Conservation (phyloP, 768 basidiomycete species). For the Leccinum disarticulatum region DNA sequence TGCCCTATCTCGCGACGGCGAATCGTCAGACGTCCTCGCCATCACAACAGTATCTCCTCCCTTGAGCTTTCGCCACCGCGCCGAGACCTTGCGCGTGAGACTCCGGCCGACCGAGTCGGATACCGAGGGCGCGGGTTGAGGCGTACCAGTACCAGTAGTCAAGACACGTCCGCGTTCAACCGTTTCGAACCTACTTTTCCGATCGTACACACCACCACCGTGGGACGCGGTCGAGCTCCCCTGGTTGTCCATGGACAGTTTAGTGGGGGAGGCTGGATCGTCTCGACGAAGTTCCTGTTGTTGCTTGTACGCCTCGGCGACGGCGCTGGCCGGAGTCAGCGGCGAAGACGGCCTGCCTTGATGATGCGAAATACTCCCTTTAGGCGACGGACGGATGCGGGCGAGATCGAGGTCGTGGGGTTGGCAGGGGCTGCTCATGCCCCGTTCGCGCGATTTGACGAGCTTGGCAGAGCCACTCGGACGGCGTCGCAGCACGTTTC, state of each 20-base stretch:
- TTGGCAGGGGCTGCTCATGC: constrained; percentile 8
- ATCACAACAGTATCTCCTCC: constrained; percentile 1
- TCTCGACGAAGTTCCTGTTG: constrained; percentile 36
- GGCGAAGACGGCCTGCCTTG: neutral
- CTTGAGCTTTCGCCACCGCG: constrained; percentile 30
- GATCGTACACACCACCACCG: constrained; percentile 12
- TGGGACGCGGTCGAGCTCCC: constrained; percentile 11
- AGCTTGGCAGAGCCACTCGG: constrained; percentile 29
- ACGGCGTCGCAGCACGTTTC: constrained; percentile 35
- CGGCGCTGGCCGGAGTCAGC: constrained; percentile 47
- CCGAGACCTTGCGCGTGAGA: constrained; percentile 39
- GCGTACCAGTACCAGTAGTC: neutral
- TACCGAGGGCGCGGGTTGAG: constrained; percentile 7
- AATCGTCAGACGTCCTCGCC: constrained; percentile 22
- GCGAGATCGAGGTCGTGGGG: neutral
- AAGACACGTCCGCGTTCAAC: constrained; percentile 1
- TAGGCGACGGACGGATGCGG: neutral
- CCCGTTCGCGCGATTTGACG: constrained; percentile 14
- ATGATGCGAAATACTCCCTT: neutral
- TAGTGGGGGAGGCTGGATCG: constrained; percentile 7
- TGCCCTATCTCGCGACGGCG: constrained; percentile 15
- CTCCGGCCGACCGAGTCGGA: constrained; percentile 20
- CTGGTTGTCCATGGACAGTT: constrained; percentile 30
- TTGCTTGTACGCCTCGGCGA: constrained; percentile 47
- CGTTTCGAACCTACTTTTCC: constrained; percentile 12